phyloP scores from a whole-genome alignment of 2,329 filamentous ascomycete genomes.

The Sporothrix luriei region DNA sequence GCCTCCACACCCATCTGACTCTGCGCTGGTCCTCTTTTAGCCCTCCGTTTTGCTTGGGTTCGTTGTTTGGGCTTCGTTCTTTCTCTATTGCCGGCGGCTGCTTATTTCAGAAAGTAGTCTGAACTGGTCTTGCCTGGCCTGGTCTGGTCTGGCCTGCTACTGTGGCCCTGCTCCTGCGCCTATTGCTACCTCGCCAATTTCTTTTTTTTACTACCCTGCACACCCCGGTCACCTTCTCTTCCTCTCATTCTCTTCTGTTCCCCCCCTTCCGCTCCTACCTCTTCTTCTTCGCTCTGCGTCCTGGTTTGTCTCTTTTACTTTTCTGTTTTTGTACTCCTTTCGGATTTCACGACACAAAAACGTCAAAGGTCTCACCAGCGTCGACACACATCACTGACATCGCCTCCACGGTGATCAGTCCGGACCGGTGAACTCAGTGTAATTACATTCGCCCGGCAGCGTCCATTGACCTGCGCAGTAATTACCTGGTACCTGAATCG shows the following conservation, averaged over 20 bases:
- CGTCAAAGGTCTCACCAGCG: slow-evolving; percentile 22
- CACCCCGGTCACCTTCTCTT: slow-evolving; percentile 17
- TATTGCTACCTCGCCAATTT: slow-evolving; percentile 26
- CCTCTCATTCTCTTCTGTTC: slow-evolving; percentile 13
- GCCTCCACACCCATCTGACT: slow-evolving; percentile 19
- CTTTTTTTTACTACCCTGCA: slow-evolving; percentile 27
- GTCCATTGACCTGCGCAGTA: background rate
- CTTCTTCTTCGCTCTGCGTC: no score
- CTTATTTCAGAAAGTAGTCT: slow-evolving; percentile 18
- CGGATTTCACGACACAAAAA: slow-evolving; percentile 11
- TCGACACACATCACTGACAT: slow-evolving; percentile 21
- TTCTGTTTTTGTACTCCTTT: slow-evolving; percentile 11
- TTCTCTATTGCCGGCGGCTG: slow-evolving; percentile 10
- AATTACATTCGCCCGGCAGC: background rate
- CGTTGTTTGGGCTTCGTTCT: background rate
- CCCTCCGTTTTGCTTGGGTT: slow-evolving; percentile 13
- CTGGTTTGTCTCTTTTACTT: background rate
- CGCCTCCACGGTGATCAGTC: background rate
- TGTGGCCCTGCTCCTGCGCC: slow-evolving; percentile 22
- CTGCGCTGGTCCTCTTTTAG: slow-evolving; percentile 22
- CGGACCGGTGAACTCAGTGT: background rate
- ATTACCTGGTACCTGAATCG: slow-evolving; percentile 9
- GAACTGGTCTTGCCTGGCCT: background rate
- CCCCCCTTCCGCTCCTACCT: slow-evolving; percentile 11
- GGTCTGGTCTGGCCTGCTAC: slow-evolving; percentile 4